Evolutionary conservation across 179 eudicot species (phyloP).

Genomic region (Drosera spatulata): DNA sequence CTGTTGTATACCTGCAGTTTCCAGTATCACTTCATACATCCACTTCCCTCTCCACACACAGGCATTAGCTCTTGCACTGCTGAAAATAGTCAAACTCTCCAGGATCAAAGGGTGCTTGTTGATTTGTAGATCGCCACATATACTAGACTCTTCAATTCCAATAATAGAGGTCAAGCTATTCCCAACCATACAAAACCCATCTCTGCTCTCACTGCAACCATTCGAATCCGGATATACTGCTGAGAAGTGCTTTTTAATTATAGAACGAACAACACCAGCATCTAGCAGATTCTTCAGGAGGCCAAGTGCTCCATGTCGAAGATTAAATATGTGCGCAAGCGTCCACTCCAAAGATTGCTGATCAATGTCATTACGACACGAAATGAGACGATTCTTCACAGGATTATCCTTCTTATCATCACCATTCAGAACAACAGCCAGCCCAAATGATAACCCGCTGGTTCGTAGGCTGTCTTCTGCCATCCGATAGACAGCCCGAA

Average conservation of each 20-base stretch:
- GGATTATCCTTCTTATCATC: conserved; percentile 38
- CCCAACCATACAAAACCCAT: conserved; percentile 40
- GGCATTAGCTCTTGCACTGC: conserved; percentile 83
- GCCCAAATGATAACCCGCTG: conserved; percentile 68
- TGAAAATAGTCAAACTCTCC: conserved; percentile 77
- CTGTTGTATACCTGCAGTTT: conserved; percentile 87
- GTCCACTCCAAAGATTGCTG: conserved; percentile 81
- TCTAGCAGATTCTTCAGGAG: conserved; percentile 33
- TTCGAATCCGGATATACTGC: conserved; percentile 13
- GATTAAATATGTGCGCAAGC: conserved; percentile 69
- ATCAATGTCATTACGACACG: conserved; percentile 73
- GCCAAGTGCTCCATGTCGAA: conserved; percentile 48
- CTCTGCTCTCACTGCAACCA: conserved; percentile 15
- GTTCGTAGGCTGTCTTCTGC: conserved; percentile 57
- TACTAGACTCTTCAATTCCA: conserved; percentile 56
- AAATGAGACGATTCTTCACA: conserved; percentile 54
- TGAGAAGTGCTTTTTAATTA: conserved; percentile 33
- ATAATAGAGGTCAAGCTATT: conserved; percentile 31
- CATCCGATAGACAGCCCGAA: conserved; percentile 36
- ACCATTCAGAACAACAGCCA: conserved; percentile 65
- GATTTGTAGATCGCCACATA: conserved; percentile 62
- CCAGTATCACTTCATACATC: conserved; percentile 94
- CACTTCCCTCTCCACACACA: conserved; percentile 97
- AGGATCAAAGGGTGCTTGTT: conserved; percentile 42
- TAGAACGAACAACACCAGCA: conserved; percentile 28